These are phyloP conservation scores for Penicillium crystallinum DNA, from an alignment of 495 filamentous ascomycete genomes.

Conservation along the genomic window DNA sequence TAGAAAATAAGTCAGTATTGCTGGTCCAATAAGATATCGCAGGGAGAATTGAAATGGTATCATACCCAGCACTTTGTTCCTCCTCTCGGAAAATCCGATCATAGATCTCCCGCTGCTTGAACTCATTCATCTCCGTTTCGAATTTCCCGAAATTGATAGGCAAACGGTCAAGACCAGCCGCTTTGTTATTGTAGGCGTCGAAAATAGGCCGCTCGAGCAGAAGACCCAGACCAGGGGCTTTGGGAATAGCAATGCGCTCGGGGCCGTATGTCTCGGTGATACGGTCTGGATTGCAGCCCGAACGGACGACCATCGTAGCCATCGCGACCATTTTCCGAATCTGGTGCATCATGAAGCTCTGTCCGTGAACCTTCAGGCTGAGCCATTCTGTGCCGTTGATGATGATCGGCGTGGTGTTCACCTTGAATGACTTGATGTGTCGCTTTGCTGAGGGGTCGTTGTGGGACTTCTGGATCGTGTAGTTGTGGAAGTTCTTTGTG, in stretches of 20 bases:
- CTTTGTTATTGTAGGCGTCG: slow-evolving; percentile 69
- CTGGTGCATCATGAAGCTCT: slow-evolving; percentile 99
- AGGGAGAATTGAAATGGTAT: slow-evolving; percentile 9
- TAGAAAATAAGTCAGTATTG: slow-evolving; percentile 22
- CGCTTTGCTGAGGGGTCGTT: slow-evolving; percentile 78
- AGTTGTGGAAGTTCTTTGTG: slow-evolving; percentile 91
- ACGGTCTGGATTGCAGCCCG: slow-evolving; percentile 60
- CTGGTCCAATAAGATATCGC: not conserved
- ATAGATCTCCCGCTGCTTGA: slow-evolving; percentile 94
- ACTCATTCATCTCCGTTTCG: slow-evolving; percentile 71
- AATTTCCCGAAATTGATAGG: slow-evolving; percentile 73
- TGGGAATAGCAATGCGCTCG: slow-evolving; percentile 76
- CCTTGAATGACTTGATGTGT: slow-evolving; percentile 82
- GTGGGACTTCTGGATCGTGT: slow-evolving; percentile 80
- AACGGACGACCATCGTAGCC: slow-evolving; percentile 76
- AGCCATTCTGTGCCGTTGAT: slow-evolving; percentile 94
- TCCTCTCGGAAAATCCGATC: slow-evolving; percentile 85
- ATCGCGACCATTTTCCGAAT: slow-evolving; percentile 98
- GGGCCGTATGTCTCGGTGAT: slow-evolving; percentile 65
- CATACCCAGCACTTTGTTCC: slow-evolving; percentile 69
- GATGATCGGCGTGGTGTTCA: slow-evolving; percentile 64
- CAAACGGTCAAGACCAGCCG: slow-evolving; percentile 51
- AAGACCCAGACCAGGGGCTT: slow-evolving; percentile 83
- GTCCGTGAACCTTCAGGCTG: slow-evolving; percentile 89
- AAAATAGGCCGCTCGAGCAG: slow-evolving; percentile 89